Evolutionary conservation across 805 yeast genomes (phyloP), one percentile per base, ranked within the genome.

Genomic region (Spathaspora passalidarum): DNA sequence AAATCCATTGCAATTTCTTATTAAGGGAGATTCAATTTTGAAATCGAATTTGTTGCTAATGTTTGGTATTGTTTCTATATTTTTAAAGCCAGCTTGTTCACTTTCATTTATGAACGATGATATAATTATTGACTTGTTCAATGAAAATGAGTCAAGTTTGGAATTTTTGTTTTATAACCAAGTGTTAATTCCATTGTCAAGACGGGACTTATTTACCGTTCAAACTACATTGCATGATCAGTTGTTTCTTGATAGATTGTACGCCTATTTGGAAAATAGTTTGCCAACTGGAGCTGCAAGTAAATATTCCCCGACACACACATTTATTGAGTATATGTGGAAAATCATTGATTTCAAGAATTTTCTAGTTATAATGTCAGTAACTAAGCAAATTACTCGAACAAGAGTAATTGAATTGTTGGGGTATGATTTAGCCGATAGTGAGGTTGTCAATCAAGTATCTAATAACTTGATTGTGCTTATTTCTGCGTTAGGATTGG

Each of bases 341-440:
- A 49, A 51, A n/a, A 56, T 62, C 6, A 57, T 68, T n/a, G 68
- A 67, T 46, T 53, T 58, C 44, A 67, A 69, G 49, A 55, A 53
- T 21, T 63, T 66, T 38, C 51, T 68, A 17, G 49, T 66, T 39
- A 49, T 68, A 6, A 51, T 69, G 32, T 55, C 68, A 2, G 48
- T 57, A 18, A 54, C 61, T 1, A 56, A 56, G 37, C 50, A 54
- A 21, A 60, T 65, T 10, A 49, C 67, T 0, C 43, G 62, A 9
- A 22, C 14, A 4, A 60, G 60, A 44, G 21, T 68, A 40, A 42
- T 65, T 5, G 43, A 50, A n/a, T 46, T 56, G 18, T 43, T 68
- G 51, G 74, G 73, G 4, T 59, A 62, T 47, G 40, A 44, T 13
- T 13, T 7, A 17, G 9, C 25, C 7, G 14, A 29, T 13, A 32